Percentiles rank a stretch among this genome's conserved stretches.
Conservation (phyloP, 176 grass and related monocot genomes). For the Olyra latifolia region DNA sequence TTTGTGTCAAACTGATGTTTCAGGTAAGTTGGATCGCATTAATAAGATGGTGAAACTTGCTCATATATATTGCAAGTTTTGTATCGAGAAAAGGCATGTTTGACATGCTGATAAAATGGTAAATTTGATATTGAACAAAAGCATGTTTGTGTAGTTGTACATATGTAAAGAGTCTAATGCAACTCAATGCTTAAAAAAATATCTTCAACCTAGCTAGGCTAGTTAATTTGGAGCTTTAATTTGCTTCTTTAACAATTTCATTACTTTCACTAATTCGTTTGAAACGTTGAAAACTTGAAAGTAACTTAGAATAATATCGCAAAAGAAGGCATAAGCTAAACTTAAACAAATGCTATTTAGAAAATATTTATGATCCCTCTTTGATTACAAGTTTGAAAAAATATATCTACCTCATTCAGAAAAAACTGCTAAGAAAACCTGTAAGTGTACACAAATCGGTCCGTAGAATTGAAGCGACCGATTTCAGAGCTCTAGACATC, state of each 20-base stretch:
- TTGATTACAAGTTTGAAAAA: background rate
- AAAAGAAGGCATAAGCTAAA: background rate
- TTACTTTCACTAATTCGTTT: background rate
- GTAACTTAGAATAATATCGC: background rate
- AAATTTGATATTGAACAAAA: background rate
- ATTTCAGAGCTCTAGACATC: constrained; percentile 6
- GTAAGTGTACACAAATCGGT: constrained; percentile 18
- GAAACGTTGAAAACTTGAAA: background rate
- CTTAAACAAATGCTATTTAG: background rate
- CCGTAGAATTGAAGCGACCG: background rate
- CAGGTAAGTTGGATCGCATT: background rate
- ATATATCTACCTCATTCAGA: constrained; percentile 28
- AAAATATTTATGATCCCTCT: background rate
- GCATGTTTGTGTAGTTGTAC: background rate
- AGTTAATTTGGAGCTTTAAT: background rate
- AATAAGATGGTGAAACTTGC: background rate
- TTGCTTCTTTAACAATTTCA: background rate
- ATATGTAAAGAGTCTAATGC: background rate
- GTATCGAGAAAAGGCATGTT: background rate
- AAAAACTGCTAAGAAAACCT: constrained; percentile 16
- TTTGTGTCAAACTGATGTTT: background rate
- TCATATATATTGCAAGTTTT: background rate
- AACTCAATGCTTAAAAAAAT: background rate
- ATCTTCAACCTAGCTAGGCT: background rate
- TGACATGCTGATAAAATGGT: background rate